Percentiles rank a stretch among this genome's conserved stretches.
Evolutionary conservation across 176 grass and related monocot species (phyloP).

Genomic region (Musa beccarii): DNA sequence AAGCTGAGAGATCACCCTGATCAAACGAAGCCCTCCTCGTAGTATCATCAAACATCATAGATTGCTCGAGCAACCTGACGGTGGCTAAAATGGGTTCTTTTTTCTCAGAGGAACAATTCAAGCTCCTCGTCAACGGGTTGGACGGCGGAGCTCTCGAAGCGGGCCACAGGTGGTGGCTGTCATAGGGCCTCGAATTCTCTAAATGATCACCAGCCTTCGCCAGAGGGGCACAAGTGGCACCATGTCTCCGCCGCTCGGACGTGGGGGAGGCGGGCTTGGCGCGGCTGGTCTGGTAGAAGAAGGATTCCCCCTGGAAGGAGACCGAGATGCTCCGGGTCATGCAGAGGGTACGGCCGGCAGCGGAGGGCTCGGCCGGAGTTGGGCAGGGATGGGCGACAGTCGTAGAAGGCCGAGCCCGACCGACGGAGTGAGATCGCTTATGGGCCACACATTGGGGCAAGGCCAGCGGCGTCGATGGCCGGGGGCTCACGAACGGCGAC

Average conservation of each 20-base stretch:
- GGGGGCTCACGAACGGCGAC: constrained; percentile 19
- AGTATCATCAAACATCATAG: constrained; percentile 1
- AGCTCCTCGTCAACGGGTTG: constrained; percentile 4
- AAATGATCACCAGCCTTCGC: constrained; percentile 4
- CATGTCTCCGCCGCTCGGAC: constrained; percentile 12
- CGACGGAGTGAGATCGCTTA: constrained; percentile 30
- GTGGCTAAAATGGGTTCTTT: not conserved
- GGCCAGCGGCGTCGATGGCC: constrained; percentile 25
- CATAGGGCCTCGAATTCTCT: constrained; percentile 12
- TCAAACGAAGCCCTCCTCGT: constrained; percentile 1
- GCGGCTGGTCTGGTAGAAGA: constrained; percentile 44
- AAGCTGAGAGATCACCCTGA: constrained; percentile 27
- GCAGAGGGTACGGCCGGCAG: constrained; percentile 18
- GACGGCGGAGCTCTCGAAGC: not conserved
- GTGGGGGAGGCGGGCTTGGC: constrained; percentile 22
- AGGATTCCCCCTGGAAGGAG: constrained; percentile 40
- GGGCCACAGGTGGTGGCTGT: constrained; percentile 11
- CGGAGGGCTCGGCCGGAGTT: constrained; percentile 9
- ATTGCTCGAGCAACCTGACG: constrained; percentile 1
- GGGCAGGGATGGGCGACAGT: constrained; percentile 4
- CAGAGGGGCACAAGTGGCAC: not conserved
- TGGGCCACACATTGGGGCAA: constrained; percentile 10
- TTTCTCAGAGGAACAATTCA: constrained; percentile 25
- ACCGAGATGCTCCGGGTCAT: constrained; percentile 40
- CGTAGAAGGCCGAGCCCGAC: constrained; percentile 24